Evolutionary conservation across 169 alveolate genomes (phyloP).

Genomic region (Plasmodium gonderi): DNA sequence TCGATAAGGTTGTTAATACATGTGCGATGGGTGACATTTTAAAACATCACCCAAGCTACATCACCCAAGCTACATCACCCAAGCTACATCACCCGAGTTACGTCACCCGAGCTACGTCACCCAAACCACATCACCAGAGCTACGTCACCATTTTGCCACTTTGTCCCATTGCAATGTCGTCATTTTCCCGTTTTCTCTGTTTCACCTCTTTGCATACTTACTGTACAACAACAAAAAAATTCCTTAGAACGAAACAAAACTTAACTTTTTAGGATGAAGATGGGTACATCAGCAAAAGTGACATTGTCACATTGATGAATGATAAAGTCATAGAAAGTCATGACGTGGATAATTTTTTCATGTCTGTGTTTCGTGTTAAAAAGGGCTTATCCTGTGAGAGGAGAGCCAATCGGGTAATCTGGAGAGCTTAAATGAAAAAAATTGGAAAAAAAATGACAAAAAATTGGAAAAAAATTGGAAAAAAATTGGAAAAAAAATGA

Average conservation of each 20-base stretch:
- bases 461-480: background rate
- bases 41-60: background rate
- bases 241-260: background rate
- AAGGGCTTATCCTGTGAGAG: conserved; percentile 24
- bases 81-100: no score
- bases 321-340: conserved; percentile 51
- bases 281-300: conserved; percentile 73
- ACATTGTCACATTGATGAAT: conserved; percentile 34
- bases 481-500: background rate
- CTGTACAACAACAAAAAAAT: no score
- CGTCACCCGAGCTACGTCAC: no score
- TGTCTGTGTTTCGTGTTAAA: conserved; percentile 26
- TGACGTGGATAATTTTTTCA: conserved; percentile 70
- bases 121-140: no score
- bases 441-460: background rate
- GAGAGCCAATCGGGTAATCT: conserved; percentile 33
- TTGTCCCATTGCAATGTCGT: no score
- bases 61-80: no score
- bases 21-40: background rate
- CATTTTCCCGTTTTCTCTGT: no score
- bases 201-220: no score
- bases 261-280: conserved; percentile 61
- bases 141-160: no score
- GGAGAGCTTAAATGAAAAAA: background rate
- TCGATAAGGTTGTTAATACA: conserved; percentile 60